Conservation (phyloP, 495 filamentous ascomycete species). For the Friedmanniomyces simplex region DNA sequence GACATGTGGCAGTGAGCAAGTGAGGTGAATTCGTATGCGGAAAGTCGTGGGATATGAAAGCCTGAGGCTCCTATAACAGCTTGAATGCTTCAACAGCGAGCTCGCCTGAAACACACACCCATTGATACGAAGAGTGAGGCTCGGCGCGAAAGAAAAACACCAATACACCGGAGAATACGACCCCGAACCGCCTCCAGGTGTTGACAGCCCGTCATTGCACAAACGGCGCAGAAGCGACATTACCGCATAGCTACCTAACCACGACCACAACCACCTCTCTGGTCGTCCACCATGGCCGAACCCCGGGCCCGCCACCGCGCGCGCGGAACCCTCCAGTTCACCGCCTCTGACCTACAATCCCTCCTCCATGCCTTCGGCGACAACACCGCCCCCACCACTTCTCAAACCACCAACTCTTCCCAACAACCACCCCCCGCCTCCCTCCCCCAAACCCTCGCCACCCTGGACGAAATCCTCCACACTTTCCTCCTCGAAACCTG, state of each 20-base stretch:
- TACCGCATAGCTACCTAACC: background rate
- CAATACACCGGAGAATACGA: background rate
- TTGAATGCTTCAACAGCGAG: too few relatives aligned
- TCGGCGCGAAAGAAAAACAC: too few relatives aligned
- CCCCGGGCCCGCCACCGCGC: conserved; percentile 49
- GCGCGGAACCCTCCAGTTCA: conserved; percentile 58
- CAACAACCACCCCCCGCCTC: conserved; percentile 34
- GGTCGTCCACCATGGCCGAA: conserved; percentile 25
- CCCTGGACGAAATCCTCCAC: conserved; percentile 88
- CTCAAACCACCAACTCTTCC: conserved; percentile 13
- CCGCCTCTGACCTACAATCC: conserved; percentile 21
- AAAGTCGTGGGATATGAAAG: too few relatives aligned
- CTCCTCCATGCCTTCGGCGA: conserved; percentile 88
- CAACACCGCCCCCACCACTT: conserved; percentile 49
- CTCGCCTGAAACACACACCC: too few relatives aligned
- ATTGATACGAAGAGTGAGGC: too few relatives aligned
- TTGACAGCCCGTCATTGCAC: too few relatives aligned
- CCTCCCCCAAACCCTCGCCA: conserved; percentile 69
- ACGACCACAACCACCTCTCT: background rate
- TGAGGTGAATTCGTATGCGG: too few relatives aligned
- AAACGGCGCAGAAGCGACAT: background rate
- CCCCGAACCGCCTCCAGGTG: background rate
- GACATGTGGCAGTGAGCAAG: background rate
- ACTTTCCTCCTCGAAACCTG: conserved; percentile 71
- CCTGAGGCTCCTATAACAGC: too few relatives aligned